Evolutionary conservation across 140 eudicot genomes (phyloP).

Genomic region (Cichorium intybus): DNA sequence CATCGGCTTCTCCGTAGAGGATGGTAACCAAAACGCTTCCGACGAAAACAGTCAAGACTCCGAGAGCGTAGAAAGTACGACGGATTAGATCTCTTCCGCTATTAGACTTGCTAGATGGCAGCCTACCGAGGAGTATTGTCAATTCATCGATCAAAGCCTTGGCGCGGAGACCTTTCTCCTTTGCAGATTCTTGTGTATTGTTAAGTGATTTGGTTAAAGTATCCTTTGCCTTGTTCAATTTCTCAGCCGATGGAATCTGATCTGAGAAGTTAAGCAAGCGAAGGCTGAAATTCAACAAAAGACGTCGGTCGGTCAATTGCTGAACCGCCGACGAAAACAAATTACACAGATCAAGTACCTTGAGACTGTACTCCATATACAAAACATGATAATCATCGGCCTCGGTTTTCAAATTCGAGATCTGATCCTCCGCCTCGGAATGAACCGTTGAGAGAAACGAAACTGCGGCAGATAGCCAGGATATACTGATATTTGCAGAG

Average conservation of each 20-base stretch:
- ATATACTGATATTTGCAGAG: constrained; percentile 17
- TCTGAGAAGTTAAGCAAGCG: constrained; percentile 20
- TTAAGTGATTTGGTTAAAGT: constrained; percentile 21
- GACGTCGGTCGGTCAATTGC: constrained; percentile 33
- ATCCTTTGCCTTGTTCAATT: constrained; percentile 32
- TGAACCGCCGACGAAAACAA: constrained; percentile 41
- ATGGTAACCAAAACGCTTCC: constrained; percentile 29
- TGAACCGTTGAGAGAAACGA: constrained; percentile 33
- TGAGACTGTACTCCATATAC: constrained; percentile 42
- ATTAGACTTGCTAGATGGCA: constrained; percentile 27
- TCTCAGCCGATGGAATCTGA: constrained; percentile 26
- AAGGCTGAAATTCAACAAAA: constrained; percentile 34
- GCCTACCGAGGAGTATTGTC: constrained; percentile 4
- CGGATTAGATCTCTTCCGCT: constrained; percentile 31
- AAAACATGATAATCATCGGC: constrained; percentile 30
- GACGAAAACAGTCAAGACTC: constrained; percentile 33
- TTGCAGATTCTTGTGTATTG: not conserved
- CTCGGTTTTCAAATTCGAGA: constrained; percentile 28
- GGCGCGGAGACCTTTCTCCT: constrained; percentile 33
- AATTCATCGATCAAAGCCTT: constrained; percentile 35
- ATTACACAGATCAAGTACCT: constrained; percentile 42
- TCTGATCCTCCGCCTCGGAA: constrained; percentile 33
- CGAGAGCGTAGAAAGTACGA: constrained; percentile 39
- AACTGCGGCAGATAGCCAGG: constrained; percentile 31
- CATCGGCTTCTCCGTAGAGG: constrained; percentile 21